These are phyloP conservation scores for Amanita inopinata DNA, from an alignment of 768 basidiomycete species.

Conservation along the genomic window DNA sequence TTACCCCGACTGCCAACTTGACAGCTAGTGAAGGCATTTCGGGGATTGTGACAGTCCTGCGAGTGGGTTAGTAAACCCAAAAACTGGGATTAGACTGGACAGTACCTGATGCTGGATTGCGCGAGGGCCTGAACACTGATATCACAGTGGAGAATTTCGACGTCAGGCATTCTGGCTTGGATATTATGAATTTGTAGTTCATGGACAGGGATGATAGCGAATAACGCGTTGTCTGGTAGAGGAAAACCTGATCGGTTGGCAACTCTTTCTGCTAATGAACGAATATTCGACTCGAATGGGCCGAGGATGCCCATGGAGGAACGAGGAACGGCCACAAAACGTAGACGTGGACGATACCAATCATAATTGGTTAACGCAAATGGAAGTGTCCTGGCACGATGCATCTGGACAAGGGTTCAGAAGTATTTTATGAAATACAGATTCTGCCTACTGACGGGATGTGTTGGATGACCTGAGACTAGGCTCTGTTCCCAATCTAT, in stretches of 20 bases:
- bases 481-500: constrained; percentile 53
- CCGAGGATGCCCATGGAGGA: constrained; percentile 30
- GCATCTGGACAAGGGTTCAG: constrained; percentile 31
- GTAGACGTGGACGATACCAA: constrained; percentile 45
- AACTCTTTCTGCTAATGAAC: constrained; percentile 23
- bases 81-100: not conserved
- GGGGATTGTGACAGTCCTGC: constrained; percentile 38
- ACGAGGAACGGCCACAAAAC: constrained; percentile 34
- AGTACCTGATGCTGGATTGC: constrained; percentile 46
- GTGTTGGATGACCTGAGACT: constrained; percentile 49
- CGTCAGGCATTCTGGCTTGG: constrained; percentile 30
- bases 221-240: constrained; percentile 19
- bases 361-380: constrained; percentile 29
- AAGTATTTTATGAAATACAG: not conserved
- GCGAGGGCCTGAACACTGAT: constrained; percentile 33
- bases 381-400: constrained; percentile 38
- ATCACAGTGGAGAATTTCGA: constrained; percentile 30
- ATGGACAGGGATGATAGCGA: constrained; percentile 39
- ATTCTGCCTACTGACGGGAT: constrained; percentile 30
- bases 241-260: constrained; percentile 19
- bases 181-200: constrained; percentile 43
- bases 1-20: constrained; percentile 45
- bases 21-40: constrained; percentile 35
- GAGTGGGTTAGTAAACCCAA: constrained; percentile 1
- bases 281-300: constrained; percentile 29